Percentiles rank a stretch among this genome's conserved stretches.
Evolutionary conservation across 73 alveolate species (phyloP).

Genomic region (Paramecium octaurelia): DNA sequence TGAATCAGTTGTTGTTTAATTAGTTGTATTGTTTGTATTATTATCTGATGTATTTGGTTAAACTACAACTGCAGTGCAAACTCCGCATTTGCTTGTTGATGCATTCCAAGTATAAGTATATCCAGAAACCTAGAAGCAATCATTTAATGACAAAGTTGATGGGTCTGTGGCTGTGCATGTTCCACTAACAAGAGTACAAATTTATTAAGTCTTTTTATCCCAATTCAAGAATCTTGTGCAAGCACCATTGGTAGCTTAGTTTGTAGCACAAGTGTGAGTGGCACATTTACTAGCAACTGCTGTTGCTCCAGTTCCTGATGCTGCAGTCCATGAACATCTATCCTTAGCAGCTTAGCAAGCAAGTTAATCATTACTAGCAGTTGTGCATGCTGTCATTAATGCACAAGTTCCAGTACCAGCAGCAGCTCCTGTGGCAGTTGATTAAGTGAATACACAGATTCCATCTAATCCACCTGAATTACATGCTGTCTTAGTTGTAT

Average conservation of each 20-base stretch:
- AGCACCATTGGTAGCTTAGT: not conserved
- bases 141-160: not conserved
- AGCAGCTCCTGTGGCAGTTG: not conserved
- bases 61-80: not conserved
- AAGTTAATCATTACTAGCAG: not conserved
- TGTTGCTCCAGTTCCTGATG: not conserved
- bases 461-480: constrained; percentile 3
- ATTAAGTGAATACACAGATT: not conserved
- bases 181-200: not conserved
- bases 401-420: constrained; percentile 26
- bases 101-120: constrained; percentile 37
- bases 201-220: not conserved
- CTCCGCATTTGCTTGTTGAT: not conserved
- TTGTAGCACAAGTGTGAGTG: not conserved
- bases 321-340: not conserved
- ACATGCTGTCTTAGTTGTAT: not conserved
- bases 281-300: not conserved
- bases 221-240: not conserved
- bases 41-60: not conserved
- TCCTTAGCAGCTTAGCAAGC: not conserved
- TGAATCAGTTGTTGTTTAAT: not conserved
- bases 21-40: not conserved
- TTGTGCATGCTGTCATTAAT: not conserved
- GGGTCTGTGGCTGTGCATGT: not conserved
- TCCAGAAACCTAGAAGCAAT: not conserved